These are phyloP conservation scores for Pholiota molesta DNA, from an alignment of 768 basidiomycete genomes.

Conservation along the genomic window DNA sequence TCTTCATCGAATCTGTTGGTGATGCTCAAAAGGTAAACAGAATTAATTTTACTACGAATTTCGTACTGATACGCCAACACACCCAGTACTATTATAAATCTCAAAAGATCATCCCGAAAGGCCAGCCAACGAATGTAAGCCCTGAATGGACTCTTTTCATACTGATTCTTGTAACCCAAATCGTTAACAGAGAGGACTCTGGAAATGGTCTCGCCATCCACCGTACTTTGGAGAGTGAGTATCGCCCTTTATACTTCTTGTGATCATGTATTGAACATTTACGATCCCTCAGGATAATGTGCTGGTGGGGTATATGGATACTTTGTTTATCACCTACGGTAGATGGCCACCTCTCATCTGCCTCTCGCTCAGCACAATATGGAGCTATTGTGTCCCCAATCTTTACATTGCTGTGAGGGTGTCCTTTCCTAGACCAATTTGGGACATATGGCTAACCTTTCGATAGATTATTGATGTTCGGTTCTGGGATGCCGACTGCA, in stretches of 20 bases:
- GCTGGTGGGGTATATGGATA: constrained; percentile 71
- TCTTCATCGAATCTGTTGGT: constrained; percentile 55
- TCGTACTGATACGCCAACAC: constrained; percentile 1
- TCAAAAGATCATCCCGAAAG: constrained; percentile 47
- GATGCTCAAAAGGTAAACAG: constrained; percentile 60
- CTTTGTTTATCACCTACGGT: constrained; percentile 60
- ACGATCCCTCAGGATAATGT: constrained; percentile 45
- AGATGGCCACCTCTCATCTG: constrained; percentile 41
- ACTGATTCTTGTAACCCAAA: neutral
- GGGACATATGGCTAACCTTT: neutral
- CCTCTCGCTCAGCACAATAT: constrained; percentile 57
- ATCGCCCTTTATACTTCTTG: neutral
- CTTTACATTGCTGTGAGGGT: constrained; percentile 61
- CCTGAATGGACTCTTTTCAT: neutral
- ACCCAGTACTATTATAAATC: constrained; percentile 55
- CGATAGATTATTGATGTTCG: constrained; percentile 61
- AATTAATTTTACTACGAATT: neutral
- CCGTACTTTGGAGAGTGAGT: constrained; percentile 74
- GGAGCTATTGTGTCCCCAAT: constrained; percentile 63
- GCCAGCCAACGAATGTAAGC: constrained; percentile 48
- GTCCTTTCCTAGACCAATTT: neutral
- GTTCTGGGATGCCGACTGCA: constrained; percentile 68
- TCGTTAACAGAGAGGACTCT: constrained; percentile 45
- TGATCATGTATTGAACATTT: neutral
- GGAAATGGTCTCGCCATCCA: constrained; percentile 66